These are phyloP conservation scores for Borovskyia barvae DNA, from an alignment of 208 protist species.

Conservation along the genomic window DNA sequence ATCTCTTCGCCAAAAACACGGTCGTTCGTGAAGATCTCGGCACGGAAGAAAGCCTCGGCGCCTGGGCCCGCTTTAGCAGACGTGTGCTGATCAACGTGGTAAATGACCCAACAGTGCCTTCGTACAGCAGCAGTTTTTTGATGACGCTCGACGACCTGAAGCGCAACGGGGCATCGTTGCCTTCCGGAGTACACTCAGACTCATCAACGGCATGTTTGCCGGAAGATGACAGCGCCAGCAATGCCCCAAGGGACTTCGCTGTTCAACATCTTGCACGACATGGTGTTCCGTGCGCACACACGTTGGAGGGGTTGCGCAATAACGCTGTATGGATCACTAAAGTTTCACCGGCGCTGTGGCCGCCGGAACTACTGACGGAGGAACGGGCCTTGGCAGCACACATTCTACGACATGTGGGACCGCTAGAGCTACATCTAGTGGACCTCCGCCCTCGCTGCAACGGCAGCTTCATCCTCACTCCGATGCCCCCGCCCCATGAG, in stretches of 20 bases:
- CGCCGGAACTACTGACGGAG: constrained; percentile 20
- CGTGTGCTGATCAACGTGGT: constrained; percentile 33
- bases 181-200: neutral
- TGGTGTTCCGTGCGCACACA: constrained; percentile 9
- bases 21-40: constrained; percentile 22
- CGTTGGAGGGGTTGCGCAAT: constrained; percentile 3
- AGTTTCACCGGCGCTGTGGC: constrained; percentile 27
- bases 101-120: constrained; percentile 37
- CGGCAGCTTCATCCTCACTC: neutral
- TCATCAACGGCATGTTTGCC: neutral
- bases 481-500: neutral
- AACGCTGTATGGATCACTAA: constrained; percentile 5
- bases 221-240: neutral
- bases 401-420: constrained; percentile 22
- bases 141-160: constrained; percentile 1
- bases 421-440: constrained; percentile 36
- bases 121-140: constrained; percentile 47
- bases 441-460: constrained; percentile 30
- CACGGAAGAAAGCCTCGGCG: constrained; percentile 14
- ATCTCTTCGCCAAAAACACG: constrained; percentile 35
- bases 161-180: constrained; percentile 1
- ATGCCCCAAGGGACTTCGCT: neutral
- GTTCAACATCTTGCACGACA: constrained; percentile 1
- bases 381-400: constrained; percentile 31
- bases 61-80: constrained; percentile 29